Evolutionary conservation across 371 early-diverging fungal genomes (phyloP).

Genomic region (Mucor racemosus): DNA sequence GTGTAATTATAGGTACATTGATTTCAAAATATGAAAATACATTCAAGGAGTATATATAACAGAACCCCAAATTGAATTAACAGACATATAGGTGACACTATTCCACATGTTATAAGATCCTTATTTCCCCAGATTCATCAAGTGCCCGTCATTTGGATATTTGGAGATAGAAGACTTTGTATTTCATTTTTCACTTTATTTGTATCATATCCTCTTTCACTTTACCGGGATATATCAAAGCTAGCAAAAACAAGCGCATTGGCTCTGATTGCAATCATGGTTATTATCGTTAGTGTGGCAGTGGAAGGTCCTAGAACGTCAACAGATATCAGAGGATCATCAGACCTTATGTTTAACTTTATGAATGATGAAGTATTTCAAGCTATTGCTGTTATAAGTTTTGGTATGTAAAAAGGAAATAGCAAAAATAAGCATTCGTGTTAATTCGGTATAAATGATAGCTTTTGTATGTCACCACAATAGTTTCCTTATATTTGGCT

Average conservation of each 20-base stretch:
- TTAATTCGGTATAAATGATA: conserved; percentile 18
- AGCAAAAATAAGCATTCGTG: neutral
- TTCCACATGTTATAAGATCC: conserved; percentile 75
- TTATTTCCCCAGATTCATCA: conserved; percentile 62
- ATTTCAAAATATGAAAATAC: neutral
- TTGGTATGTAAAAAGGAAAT: conserved; percentile 55
- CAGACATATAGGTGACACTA: conserved; percentile 65
- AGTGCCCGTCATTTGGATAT: conserved; percentile 56
- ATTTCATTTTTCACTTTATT: conserved; percentile 70
- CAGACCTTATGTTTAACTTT: conserved; percentile 50
- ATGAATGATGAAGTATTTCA: conserved; percentile 70
- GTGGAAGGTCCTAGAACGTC: conserved; percentile 73
- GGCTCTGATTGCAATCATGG: conserved; percentile 74
- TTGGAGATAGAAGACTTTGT: conserved; percentile 60
- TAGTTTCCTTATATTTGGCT: conserved; percentile 79
- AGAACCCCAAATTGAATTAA: conserved; percentile 6
- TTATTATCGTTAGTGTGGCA: conserved; percentile 72
- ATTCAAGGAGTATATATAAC: neutral
- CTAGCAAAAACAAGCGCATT: conserved; percentile 80
- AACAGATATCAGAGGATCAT: conserved; percentile 56
- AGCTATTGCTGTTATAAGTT: conserved; percentile 82
- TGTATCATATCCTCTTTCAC: conserved; percentile 75
- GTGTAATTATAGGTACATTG: conserved; percentile 70
- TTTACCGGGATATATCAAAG: conserved; percentile 82
- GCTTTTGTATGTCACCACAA: conserved; percentile 90